Evolutionary conservation across 2,329 filamentous ascomycete species (phyloP).

Genomic region (Botrytis tulipae): DNA sequence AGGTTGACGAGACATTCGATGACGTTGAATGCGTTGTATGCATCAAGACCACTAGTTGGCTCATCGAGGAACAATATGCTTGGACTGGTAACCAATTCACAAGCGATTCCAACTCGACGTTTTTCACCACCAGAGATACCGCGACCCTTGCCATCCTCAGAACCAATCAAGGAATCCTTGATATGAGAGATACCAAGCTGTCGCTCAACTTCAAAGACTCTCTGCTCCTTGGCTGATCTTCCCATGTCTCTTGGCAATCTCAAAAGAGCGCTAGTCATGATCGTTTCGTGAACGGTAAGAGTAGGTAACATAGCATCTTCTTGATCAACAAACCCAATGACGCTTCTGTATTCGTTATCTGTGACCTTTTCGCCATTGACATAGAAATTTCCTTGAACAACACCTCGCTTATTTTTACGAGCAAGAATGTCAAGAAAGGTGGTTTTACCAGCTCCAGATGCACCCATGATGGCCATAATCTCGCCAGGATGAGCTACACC

Average conservation of each 20-base stretch:
- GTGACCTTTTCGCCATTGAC: conserved; percentile 89
- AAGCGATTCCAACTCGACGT: conserved; percentile 92
- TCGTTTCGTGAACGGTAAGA: conserved; percentile 95
- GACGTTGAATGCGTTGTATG: conserved; percentile 97
- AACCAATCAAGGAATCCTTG: conserved; percentile 91
- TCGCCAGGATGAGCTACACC: conserved; percentile 94
- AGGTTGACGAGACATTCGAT: conserved; percentile 92
- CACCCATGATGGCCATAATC: conserved; percentile 95
- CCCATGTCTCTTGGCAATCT: conserved; percentile 93
- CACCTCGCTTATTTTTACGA: conserved; percentile 91
- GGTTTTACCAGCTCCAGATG: conserved; percentile 95
- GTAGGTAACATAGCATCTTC: conserved; percentile 97
- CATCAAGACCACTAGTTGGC: conserved; percentile 91
- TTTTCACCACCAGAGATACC: conserved; percentile 98
- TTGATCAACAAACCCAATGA: conserved; percentile 96
- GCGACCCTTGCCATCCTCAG: conserved; percentile 88
- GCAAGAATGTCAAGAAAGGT: conserved; percentile 95
- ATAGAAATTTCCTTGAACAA: conserved; percentile 76
- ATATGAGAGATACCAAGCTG: conserved; percentile 95
- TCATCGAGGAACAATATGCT: conserved; percentile 97
- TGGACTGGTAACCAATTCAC: conserved; percentile 94
- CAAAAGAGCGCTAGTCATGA: conserved; percentile 87
- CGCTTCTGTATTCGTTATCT: conserved; percentile 82
- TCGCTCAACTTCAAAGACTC: conserved; percentile 88
- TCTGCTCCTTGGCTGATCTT: conserved; percentile 80